These are phyloP conservation scores for Ceratocystis lukuohia DNA, from an alignment of 2,329 filamentous ascomycete species.

Conservation along the genomic window DNA sequence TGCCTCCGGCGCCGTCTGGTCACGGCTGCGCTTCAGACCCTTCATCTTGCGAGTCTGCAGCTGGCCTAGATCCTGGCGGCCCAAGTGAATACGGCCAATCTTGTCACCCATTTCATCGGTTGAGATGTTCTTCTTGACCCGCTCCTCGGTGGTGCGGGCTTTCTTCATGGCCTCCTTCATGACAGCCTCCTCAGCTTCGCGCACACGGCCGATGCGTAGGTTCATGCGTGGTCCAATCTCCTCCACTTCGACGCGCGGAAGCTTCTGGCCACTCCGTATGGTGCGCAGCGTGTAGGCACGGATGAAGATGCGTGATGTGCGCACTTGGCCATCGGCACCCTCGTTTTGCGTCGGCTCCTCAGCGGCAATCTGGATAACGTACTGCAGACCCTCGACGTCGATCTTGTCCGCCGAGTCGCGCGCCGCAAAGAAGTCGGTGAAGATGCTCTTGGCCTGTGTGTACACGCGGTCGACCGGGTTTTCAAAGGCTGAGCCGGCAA, in stretches of 20 bases:
- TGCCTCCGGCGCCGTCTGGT: slow-evolving; percentile 36
- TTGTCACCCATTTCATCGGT: slow-evolving; percentile 92
- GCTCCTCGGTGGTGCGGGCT: slow-evolving; percentile 59
- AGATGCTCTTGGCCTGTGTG: slow-evolving; percentile 71
- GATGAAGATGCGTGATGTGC: slow-evolving; percentile 48
- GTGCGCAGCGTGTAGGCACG: slow-evolving; percentile 79
- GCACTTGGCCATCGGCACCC: slow-evolving; percentile 28
- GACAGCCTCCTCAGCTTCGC: slow-evolving; percentile 63
- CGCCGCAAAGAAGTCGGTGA: slow-evolving; percentile 84
- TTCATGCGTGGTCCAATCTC: slow-evolving; percentile 93
- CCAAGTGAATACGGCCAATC: slow-evolving; percentile 82
- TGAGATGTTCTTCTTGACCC: slow-evolving; percentile 90
- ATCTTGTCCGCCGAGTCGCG: slow-evolving; percentile 61
- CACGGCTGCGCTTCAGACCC: slow-evolving; percentile 75
- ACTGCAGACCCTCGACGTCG: slow-evolving; percentile 90
- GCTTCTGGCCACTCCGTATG: slow-evolving; percentile 69
- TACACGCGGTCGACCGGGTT: slow-evolving; percentile 66
- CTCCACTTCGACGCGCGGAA: slow-evolving; percentile 84
- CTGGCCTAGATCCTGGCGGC: slow-evolving; percentile 73
- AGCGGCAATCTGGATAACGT: slow-evolving; percentile 69
- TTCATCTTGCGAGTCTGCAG: slow-evolving; percentile 99
- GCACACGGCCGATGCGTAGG: slow-evolving; percentile 69
- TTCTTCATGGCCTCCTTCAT: slow-evolving; percentile 87
- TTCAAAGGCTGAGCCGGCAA: slow-evolving; percentile 79
- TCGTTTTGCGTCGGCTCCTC: slow-evolving; percentile 42